Evolutionary conservation across 768 basidiomycete species (phyloP).

Genomic region (Suillus brevipes): DNA sequence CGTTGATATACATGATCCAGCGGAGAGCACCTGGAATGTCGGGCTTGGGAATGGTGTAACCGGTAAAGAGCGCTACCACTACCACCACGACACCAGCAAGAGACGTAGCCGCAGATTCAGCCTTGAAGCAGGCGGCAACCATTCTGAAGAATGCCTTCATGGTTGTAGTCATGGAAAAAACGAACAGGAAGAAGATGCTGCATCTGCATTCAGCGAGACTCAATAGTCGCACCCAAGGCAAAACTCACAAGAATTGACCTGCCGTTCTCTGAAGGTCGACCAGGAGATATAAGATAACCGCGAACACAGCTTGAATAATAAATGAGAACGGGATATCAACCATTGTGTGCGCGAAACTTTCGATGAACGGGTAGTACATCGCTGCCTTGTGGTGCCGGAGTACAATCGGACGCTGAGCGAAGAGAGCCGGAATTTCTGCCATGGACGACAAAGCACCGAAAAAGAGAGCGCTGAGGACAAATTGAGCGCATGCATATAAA

Average conservation of each 20-base stretch:
- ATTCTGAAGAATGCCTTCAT: slow-evolving; percentile 87
- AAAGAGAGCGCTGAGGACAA: slow-evolving; percentile 47
- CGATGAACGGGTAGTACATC: slow-evolving; percentile 53
- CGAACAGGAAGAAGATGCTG: slow-evolving; percentile 65
- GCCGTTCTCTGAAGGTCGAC: slow-evolving; percentile 54
- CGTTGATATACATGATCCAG: slow-evolving; percentile 69
- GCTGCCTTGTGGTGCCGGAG: slow-evolving; percentile 44
- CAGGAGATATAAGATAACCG: slow-evolving; percentile 73
- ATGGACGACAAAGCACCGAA: slow-evolving; percentile 59
- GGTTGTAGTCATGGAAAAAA: slow-evolving; percentile 61
- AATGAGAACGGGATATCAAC: slow-evolving; percentile 73
- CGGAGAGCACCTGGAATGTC: slow-evolving; percentile 68
- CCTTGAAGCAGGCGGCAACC: slow-evolving; percentile 58
- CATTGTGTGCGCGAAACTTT: slow-evolving; percentile 60
- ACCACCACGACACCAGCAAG: slow-evolving; percentile 55
- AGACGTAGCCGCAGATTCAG: slow-evolving; percentile 62
- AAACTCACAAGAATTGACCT: slow-evolving; percentile 65
- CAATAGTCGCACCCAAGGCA: not conserved
- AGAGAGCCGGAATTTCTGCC: slow-evolving; percentile 57
- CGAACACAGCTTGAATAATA: slow-evolving; percentile 54
- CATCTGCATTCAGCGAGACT: slow-evolving; percentile 33
- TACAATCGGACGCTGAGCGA: slow-evolving; percentile 45
- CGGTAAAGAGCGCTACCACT: slow-evolving; percentile 55
- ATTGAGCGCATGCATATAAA: not conserved
- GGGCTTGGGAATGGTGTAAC: slow-evolving; percentile 59